Evolutionary conservation across 2,329 filamentous ascomycete species (phyloP), one percentile per base, ranked within the genome.

Genomic region (Fusarium hostae): DNA sequence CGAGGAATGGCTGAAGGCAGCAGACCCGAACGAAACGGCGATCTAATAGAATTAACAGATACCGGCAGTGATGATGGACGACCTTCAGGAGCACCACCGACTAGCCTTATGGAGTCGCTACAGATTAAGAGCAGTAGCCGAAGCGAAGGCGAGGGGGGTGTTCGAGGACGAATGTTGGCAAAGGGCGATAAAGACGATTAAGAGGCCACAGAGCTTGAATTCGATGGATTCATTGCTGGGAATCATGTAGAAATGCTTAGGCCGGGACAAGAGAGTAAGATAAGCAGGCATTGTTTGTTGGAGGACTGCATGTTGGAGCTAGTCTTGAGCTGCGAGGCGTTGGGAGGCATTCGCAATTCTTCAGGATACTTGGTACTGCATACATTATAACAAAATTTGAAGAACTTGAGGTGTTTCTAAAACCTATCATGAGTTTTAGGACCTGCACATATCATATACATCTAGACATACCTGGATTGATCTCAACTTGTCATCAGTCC

Each of bases 11-110:
- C 77, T 70, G 72, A 69, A 20, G 74, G 78, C 75, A 84, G 77
- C 75, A 85, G 78, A 74, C 77, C 77, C 69, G 72, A 68, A 12
- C 75, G 71, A 13, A 84, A 85, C 20, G 85, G 87, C 7, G 92
- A 94, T 79, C 80, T 94, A 43, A 94, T 94, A 76, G 92, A 94
- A 78, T 83, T 94, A 66, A 86, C 89, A 24, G 90, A 93, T 76
- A 84, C 87, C 26, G 83, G 84, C 26, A 87, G 86, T 75, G 87
- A 90, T 57, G 88, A 90, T 68, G 86, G 85, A 45, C 80, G 78
- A 37, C 61, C 77, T 35, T 60, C 73, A 9, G 58, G 62, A n/a
- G 74, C 72, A 26, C 62, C 61, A 4, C 58, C 79, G 9, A 64
- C 76, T 28, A 77, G 77, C 48, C 65, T 82, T 52, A 70, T 79